Base-by-base conservation (phyloP, 768 basidiomycete genomes). In the Lyophyllum decastes region DNA sequence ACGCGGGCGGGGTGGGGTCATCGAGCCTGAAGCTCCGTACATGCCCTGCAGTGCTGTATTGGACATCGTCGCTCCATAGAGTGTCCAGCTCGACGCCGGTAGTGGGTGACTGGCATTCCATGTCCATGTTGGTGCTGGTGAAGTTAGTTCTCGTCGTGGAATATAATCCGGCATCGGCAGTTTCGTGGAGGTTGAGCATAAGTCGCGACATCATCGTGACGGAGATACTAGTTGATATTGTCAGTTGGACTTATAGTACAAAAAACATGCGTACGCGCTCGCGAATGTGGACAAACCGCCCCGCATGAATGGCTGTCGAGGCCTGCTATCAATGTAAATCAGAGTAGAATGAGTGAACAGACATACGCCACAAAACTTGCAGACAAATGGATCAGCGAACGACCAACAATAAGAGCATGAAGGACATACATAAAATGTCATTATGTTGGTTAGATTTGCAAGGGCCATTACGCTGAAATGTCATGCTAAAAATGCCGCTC, bases 191-290 rank as follows among this genome's bases (percentile, higher is more conserved):
- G 65, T 85, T 84, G 40, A 84, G 76, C 75, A 83, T 81, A 1
- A 85, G 74, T 10, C 82, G 81, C 12, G 81, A 83, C 70, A 83
- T 77, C 76, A 83, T 74, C 1, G 75, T 78, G 9, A 83, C 73
- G 4, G 83, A 80, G 12, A 82, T 70, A 60, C 82, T 82, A 41
- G 10, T 3, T 27, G n/a, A 33, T 21, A 49, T 2, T 17, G 5
- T 47, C n/a, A 25, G 19, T 17, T 41, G 52, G 16, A 19, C 2
- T 21, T 27, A 27, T 16, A 49, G 22, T 25, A 9, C 30, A 24
- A 1, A 43, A 26, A 33, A 41, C n/a, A 44, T 60, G 61, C 77
- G 35, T 43, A 82, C 82, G 73, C 70, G 76, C 78, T 79, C 12
- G 83, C 77, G 56, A 81, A 76, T 0, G 79, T 80, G 9, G 83